Percentiles rank a stretch among this genome's conserved stretches.
These are phyloP conservation scores for Vanderwaltozyma polyspora DNA, from an alignment of 805 yeast species.

Conservation along the genomic window DNA sequence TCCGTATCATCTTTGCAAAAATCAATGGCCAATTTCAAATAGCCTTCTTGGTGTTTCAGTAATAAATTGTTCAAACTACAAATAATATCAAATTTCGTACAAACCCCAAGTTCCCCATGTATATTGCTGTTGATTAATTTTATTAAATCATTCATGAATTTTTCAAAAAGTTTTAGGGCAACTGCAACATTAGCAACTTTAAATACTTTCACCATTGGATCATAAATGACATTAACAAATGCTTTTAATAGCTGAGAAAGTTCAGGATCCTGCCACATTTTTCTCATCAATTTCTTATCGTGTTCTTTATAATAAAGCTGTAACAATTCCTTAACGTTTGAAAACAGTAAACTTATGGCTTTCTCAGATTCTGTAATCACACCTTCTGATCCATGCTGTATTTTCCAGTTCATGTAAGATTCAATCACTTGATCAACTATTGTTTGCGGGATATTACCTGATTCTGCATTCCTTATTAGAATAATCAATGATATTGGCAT, in stretches of 20 bases:
- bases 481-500: constrained; percentile 21
- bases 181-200: constrained; percentile 53
- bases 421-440: constrained; percentile 23
- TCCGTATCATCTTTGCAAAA: constrained; percentile 66
- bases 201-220: constrained; percentile 61
- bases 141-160: constrained; percentile 58
- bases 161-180: constrained; percentile 51
- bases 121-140: constrained; percentile 42
- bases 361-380: constrained; percentile 1
- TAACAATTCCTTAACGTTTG: constrained; percentile 49
- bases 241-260: constrained; percentile 66
- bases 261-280: constrained; percentile 78
- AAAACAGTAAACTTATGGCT: constrained; percentile 33
- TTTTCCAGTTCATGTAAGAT: constrained; percentile 22
- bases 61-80: constrained; percentile 51
- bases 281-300: constrained; percentile 66
- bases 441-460: constrained; percentile 10
- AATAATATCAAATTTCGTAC: constrained; percentile 47
- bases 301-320: constrained; percentile 54
- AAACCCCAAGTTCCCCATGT: constrained; percentile 31
- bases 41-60: constrained; percentile 57
- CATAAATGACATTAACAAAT: constrained; percentile 58
- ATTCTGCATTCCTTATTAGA: constrained; percentile 18
- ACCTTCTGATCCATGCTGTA: background rate
- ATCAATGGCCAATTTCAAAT: constrained; percentile 66